Base-by-base conservation (phyloP, 1,284 basidiomycete genomes). In the Hortiboletus rubellus region DNA sequence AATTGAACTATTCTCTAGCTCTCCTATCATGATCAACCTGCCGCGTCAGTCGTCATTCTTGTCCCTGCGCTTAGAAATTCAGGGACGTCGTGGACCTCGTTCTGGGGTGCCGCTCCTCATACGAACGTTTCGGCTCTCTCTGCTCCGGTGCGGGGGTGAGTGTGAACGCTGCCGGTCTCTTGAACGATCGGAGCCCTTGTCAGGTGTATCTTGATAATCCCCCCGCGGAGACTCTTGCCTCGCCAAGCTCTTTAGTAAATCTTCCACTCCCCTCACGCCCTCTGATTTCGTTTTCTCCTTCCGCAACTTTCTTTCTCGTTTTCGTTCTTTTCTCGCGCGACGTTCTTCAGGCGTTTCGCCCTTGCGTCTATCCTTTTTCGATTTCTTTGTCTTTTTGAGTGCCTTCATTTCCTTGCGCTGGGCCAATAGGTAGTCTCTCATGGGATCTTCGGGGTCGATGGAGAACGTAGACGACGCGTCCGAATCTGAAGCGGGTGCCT, bases 361-460 rank as follows among this genome's bases (percentile, higher is more conserved):
- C 71, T 81, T 87, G 65, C 80, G 84, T 64, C 82, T 87, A 30
- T 74, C 71, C 73, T 82, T 72, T 57, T 79, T 87, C 24, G 76
- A 73, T 64, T 82, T 83, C 69, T 84, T 87, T 5, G 74, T 68
- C 66, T 83, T 86, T 72, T 84, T 85, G 51, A 76, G 67, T 4
- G 80, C 82, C 63, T 85, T 88, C 67, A 85, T 82, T 68, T 91
- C 88, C 67, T 79, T 82, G 64, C 86, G 80, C 70, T 89, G 79
- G 17, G 84, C 79, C 46, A 91, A 74, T 18, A 96, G 77, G 72
- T 94, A 98, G 59, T 93, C 92, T 18, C 90, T 86, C 97, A 99
- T 99, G 0, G 97, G 97, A 74, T 99, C 97, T 69, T 98, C 94
- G 6, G 92, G 90, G 72, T 98, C 96, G 56, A 96, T 89, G 6